Base-by-base conservation (phyloP, 2,329 filamentous ascomycete species). In the Tolypocladium album region DNA sequence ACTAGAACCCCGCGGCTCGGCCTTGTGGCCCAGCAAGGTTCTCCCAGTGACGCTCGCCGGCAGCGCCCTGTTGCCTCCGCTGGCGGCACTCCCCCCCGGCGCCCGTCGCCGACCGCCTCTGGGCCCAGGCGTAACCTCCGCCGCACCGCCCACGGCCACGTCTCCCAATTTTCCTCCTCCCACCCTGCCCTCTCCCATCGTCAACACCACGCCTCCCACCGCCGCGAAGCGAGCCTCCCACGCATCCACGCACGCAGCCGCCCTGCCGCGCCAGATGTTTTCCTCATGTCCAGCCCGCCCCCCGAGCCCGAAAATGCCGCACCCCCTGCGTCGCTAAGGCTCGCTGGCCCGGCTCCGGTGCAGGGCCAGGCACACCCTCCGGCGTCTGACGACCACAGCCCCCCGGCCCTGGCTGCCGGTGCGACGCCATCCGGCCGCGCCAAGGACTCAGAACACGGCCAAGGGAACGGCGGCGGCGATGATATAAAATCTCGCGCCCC, bases 261-360 rank as follows among this genome's bases (percentile, higher is more conserved):
- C 65, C 59, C 65, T 67, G 64, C 65, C 64, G 64, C 72, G 75
- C 77, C 79, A 78, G 74, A 83, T 83, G 81, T 79, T 75, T 73
- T 74, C 76, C 80, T 78, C 81, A 84, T 84, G 81, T 83, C 80
- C 75, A 79, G 72, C 70, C 74, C 76, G 75, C 74, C 74, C 71
- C 71, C 70, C 71, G 72, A 75, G 70, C 72, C 73, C 74, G 78
- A 81, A 80, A 79, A 82, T 82, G 79, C 78, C 79, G 78, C 80
- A 80, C 70, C 69, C 70, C 71, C 76, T 71, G 74, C 72, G 70
- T 69, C 72, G 69, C 71, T 80, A 74, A 79, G 71, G 71, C 70
- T 53, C 43, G 45, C 59, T 20, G 36, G 36, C 43, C 22, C 43
- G 17, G 58, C 57, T 61, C 60, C 62, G 59, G 60, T 56, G 60